Evolutionary conservation across 768 basidiomycete genomes (phyloP).

Genomic region (Boletus coccyginus): DNA sequence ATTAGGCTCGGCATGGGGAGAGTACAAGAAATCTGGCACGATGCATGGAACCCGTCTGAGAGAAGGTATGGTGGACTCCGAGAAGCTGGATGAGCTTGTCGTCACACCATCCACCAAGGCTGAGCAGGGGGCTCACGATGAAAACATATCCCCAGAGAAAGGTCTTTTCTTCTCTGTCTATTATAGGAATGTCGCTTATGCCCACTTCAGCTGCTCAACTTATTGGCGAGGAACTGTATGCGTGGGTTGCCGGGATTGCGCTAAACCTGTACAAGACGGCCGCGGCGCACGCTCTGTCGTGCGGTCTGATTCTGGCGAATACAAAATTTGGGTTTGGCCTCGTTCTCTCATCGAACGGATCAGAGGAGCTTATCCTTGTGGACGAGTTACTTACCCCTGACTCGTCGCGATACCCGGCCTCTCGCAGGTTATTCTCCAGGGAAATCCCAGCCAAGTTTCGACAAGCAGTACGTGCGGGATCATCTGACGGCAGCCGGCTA

Average conservation of each 20-base stretch:
- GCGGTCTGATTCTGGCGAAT: constrained; percentile 92
- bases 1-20: constrained; percentile 91
- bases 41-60: constrained; percentile 84
- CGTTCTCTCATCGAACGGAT: constrained; percentile 38
- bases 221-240: constrained; percentile 64
- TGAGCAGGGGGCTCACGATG: constrained; percentile 90
- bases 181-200: neutral
- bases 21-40: constrained; percentile 85
- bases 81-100: constrained; percentile 75
- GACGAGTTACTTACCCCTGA: constrained; percentile 98
- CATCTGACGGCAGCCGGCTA: constrained; percentile 78
- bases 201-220: constrained; percentile 52
- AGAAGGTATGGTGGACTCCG: constrained; percentile 75
- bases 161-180: constrained; percentile 37
- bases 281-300: constrained; percentile 64
- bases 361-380: constrained; percentile 72
- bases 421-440: constrained; percentile 70
- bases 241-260: constrained; percentile 55
- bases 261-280: constrained; percentile 72
- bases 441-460: constrained; percentile 82
- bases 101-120: constrained; percentile 99
- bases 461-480: constrained; percentile 95
- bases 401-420: constrained; percentile 97
- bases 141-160: constrained; percentile 87
- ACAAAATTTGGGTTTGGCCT: constrained; percentile 99